Evolutionary conservation across 176 grass and related monocot genomes (phyloP).

Genomic region (Oryza officinalis): DNA sequence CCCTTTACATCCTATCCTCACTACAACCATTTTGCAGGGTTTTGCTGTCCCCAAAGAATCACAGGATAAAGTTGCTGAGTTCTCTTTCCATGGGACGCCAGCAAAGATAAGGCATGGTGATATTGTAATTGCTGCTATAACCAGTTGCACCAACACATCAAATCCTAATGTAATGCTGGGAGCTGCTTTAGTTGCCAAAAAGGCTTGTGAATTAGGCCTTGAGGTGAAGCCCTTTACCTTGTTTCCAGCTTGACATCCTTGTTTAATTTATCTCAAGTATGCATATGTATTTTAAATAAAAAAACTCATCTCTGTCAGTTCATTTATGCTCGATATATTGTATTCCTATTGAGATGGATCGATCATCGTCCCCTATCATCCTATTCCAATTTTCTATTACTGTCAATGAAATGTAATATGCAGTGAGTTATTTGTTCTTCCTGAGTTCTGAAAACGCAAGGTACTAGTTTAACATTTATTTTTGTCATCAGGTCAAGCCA

Average conservation of each 20-base stretch:
- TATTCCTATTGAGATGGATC: neutral
- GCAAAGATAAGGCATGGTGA: slow-evolving; percentile 91
- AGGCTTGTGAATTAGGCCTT: slow-evolving; percentile 93
- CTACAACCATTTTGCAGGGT: slow-evolving; percentile 55
- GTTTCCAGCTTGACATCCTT: slow-evolving; percentile 3
- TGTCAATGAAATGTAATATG: neutral
- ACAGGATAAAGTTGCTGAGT: slow-evolving; percentile 83
- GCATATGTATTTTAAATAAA: slow-evolving; percentile 18
- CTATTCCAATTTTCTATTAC: slow-evolving; percentile 7
- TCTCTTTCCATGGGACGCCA: slow-evolving; percentile 80
- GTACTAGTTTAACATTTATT: slow-evolving; percentile 30
- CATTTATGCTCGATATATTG: neutral
- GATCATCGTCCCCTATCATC: neutral
- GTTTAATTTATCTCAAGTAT: neutral
- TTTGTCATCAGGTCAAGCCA: slow-evolving; percentile 80
- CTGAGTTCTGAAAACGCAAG: neutral
- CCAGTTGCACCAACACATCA: slow-evolving; percentile 98
- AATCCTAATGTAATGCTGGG: slow-evolving; percentile 99
- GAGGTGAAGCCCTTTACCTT: slow-evolving; percentile 55
- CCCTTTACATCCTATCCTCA: slow-evolving; percentile 26
- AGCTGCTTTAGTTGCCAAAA: slow-evolving; percentile 96
- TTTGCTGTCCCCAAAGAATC: slow-evolving; percentile 97
- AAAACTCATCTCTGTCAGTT: slow-evolving; percentile 12
- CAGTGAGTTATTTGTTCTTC: neutral
- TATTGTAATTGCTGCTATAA: slow-evolving; percentile 99